phyloP scores from a whole-genome alignment of 1,284 basidiomycete genomes.

The Naganishia sp. region DNA sequence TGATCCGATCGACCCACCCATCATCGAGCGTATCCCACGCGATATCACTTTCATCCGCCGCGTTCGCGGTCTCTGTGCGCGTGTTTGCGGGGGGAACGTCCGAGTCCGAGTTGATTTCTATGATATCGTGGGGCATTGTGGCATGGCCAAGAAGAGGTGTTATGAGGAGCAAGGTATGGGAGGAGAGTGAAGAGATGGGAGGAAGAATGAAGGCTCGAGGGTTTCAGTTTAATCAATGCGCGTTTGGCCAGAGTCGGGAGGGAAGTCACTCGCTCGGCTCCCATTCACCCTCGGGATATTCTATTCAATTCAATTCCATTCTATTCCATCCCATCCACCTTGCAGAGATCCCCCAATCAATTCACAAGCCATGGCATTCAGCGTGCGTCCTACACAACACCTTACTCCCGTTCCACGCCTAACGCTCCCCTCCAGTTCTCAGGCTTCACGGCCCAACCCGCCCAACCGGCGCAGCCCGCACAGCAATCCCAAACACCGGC shows the following conservation, averaged over 20 bases:
- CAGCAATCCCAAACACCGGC: too few relatives aligned
- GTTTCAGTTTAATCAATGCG: background rate
- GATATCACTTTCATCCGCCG: constrained; percentile 15
- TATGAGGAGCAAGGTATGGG: too few relatives aligned
- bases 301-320: background rate
- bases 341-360: background rate
- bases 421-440: background rate
- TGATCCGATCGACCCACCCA: constrained; percentile 23
- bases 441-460: constrained; percentile 12
- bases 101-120: constrained; percentile 19
- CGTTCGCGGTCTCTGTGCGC: background rate
- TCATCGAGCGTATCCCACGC: constrained; percentile 25
- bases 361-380: constrained; percentile 8
- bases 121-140: constrained; percentile 8
- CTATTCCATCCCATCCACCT: too few relatives aligned
- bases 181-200: too few relatives aligned
- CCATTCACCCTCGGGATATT: background rate
- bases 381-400: background rate
- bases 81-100: background rate
- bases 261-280: background rate
- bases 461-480: background rate
- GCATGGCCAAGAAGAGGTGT: background rate
- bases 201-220: background rate
- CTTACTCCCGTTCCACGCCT: background rate
- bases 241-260: background rate